Percentiles rank a stretch among this genome's conserved stretches.
These are phyloP conservation scores for Bonia amplexicaulis DNA, from an alignment of 176 grass and related monocot species.

Conservation along the genomic window DNA sequence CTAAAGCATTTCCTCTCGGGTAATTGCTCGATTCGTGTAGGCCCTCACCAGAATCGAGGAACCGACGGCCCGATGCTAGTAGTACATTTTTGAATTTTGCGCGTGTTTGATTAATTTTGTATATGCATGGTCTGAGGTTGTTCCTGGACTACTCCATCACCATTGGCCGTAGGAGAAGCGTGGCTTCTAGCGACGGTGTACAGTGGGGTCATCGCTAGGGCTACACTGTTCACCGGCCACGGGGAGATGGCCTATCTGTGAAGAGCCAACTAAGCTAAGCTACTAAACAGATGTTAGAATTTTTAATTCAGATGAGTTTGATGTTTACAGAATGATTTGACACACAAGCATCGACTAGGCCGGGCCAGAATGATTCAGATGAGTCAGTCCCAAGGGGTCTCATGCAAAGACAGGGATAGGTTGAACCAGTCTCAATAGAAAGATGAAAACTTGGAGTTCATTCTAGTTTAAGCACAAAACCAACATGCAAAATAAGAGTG, in stretches of 20 bases:
- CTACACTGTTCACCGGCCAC: conserved; percentile 56
- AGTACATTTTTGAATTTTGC: not conserved
- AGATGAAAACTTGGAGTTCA: not conserved
- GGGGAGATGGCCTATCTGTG: conserved; percentile 58
- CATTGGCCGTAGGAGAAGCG: conserved; percentile 14
- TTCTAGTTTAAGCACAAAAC: not conserved
- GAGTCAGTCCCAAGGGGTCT: too few relatives aligned
- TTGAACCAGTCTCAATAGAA: not conserved
- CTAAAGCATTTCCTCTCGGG: too few relatives aligned
- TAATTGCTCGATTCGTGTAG: too few relatives aligned
- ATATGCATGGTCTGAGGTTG: conserved; percentile 49
- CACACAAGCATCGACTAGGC: not conserved
- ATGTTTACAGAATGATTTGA: not conserved
- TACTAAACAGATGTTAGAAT: not conserved
- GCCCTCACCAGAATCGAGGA: too few relatives aligned
- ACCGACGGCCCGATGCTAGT: not conserved
- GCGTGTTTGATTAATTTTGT: not conserved
- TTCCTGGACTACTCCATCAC: conserved; percentile 62
- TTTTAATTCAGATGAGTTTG: not conserved
- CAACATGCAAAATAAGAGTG: not conserved
- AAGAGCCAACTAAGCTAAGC: conserved; percentile 17
- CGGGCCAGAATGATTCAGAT: too few relatives aligned
- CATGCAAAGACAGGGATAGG: too few relatives aligned
- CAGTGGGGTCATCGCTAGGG: conserved; percentile 45
- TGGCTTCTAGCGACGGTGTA: conserved; percentile 26